These are phyloP conservation scores for Epichloe amarillans DNA, from an alignment of 2,329 filamentous ascomycete species.

Conservation along the genomic window DNA sequence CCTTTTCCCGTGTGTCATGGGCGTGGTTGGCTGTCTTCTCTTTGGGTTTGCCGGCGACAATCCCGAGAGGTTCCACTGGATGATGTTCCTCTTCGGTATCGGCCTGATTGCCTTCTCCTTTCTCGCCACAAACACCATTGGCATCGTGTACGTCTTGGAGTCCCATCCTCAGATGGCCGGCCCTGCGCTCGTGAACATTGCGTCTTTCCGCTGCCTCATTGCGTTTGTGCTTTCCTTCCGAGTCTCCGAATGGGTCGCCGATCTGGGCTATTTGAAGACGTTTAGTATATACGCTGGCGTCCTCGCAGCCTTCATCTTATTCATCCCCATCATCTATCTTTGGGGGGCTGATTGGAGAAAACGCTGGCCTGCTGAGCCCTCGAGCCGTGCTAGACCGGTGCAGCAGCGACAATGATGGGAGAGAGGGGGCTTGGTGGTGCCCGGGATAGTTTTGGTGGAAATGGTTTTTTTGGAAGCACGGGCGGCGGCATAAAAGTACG, in stretches of 20 bases:
- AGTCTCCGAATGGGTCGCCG: conserved; percentile 3
- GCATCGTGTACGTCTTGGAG: conserved; percentile 4
- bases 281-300: background rate
- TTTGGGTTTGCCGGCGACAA: background rate
- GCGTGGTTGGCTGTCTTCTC: background rate
- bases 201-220: background rate
- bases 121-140: conserved; percentile 3
- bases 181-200: conserved; percentile 2
- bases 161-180: background rate
- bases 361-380: conserved; percentile 11
- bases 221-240: conserved; percentile 3
- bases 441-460: too few relatives aligned
- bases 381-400: background rate
- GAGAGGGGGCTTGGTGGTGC: too few relatives aligned
- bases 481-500: too few relatives aligned
- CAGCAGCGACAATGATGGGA: too few relatives aligned
- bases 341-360: background rate
- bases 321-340: background rate
- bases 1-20: background rate
- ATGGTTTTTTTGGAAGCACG: too few relatives aligned
- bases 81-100: background rate
- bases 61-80: background rate
- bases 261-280: conserved; percentile 1
- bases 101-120: conserved; percentile 2
- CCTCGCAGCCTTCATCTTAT: background rate